Base-by-base conservation (phyloP, 2,329 filamentous ascomycete species). In the Shiraia sp. region DNA sequence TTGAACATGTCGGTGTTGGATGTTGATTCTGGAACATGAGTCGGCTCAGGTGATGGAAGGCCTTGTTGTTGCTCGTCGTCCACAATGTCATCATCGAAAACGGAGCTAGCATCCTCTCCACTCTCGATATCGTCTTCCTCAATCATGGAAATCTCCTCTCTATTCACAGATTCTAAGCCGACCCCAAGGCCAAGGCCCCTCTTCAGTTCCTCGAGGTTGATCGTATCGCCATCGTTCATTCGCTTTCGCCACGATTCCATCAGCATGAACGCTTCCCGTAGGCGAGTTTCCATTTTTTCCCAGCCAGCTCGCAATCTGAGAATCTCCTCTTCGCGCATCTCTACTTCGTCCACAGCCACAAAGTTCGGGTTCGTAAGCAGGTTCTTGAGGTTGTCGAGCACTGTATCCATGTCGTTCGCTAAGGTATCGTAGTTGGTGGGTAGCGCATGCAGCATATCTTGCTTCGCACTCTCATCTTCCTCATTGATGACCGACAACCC, bases 341-440 rank as follows among this genome's bases (percentile, higher is more conserved):
- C 86, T 2, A 99, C 90, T 67, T 97, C 93, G 59, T 97, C 93
- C 15, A 97, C 82, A 0, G 92, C 88, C 10, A 96, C 93, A 66
- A 97, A 99, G 2, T 91, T 95, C 1, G 93, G 93, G 61, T 97
- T 97, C 7, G 90, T 96, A 31, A 99, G 77, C 26, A 99, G 81
- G 2, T 80, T 86, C 52, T 87, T 82, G 51, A 99, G 79, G 62
- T 95, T 90, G 24, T 87, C 83, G 46, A 97, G 77, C 8, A 95
- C 84, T 6, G 75, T 75, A 38, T 91, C 85, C 71, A 96, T 82
- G 51, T 95, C 87, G 7, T 72, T 65, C 1, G 86, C 82, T 47
- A 97, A 70, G 5, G 75, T 79, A 31, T 91, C 87, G 55, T 89
- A 83, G 12, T 79, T 79, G 2, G 77, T 76, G n/a, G 81, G 78